These are phyloP conservation scores for Thalia dealbata DNA, from an alignment of 176 grass and related monocot species.

Conservation along the genomic window DNA sequence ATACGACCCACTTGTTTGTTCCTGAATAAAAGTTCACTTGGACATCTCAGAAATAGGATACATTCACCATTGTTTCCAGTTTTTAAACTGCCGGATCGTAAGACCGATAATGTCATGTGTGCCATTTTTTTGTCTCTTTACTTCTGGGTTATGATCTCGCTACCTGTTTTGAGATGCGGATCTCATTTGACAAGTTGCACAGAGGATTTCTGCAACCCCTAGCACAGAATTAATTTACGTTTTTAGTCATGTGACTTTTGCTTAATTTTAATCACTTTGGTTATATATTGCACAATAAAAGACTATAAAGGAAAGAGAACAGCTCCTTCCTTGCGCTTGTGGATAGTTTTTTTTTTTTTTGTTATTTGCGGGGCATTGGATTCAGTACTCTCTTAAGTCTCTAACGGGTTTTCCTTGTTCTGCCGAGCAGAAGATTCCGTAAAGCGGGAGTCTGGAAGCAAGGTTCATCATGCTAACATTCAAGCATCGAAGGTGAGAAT, in stretches of 20 bases:
- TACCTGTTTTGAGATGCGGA: background rate
- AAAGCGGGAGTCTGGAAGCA: conserved; percentile 78
- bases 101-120: background rate
- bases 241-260: background rate
- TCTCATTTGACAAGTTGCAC: background rate
- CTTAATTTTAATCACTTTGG: background rate
- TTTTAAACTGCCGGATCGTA: background rate
- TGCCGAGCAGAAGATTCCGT: conserved; percentile 70
- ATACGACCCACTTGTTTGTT: background rate
- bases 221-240: background rate
- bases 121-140: conserved; percentile 9
- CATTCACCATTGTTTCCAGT: background rate
- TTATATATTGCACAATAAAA: background rate
- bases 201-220: background rate
- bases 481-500: conserved; percentile 72
- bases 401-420: conserved; percentile 4
- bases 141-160: background rate
- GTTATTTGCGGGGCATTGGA: too few species aligned
- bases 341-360: too few species aligned
- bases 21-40: background rate
- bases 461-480: conserved; percentile 87
- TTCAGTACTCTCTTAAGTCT: too few species aligned
- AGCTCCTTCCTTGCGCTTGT: too few species aligned
- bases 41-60: background rate
- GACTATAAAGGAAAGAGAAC: background rate